Evolutionary conservation across 2,329 filamentous ascomycete species (phyloP), one percentile per base, ranked within the genome.

Genomic region (Bimuria novae-zelandiae): DNA sequence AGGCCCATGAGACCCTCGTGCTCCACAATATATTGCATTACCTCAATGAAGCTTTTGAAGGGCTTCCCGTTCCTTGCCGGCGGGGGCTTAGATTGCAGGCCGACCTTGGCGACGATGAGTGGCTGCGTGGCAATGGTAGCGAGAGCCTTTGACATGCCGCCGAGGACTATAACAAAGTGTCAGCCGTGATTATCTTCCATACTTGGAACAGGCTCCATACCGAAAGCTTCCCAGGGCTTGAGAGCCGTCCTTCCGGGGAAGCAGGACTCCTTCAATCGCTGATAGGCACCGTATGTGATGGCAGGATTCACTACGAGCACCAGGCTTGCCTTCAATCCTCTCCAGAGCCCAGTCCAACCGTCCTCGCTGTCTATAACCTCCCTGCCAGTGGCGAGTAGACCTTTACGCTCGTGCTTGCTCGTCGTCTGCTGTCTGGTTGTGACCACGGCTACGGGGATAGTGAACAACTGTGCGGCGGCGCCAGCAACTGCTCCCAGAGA

Each of bases 371-470:
- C 80, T 33, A 97, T 80, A 5, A 99, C 92, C 73, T 99, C 94
- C 59, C 84, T 86, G 4, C 89, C 94, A 1, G 94, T 99, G 51
- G 89, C 92, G 42, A 96, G 65, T 57, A 99, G 81, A 16, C 92
- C 89, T 75, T 95, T 96, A 70, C 89, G 87, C 62, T 97, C 90
- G 21, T 78, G 80, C 75, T 91, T 95, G 51, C 82, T 84, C 70
- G 96, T 92, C 17, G 94, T 99, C 75, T 99, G 94, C 75, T 99
- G 94, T 48, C 94, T 84, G 23, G 94, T 97, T 7, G 94, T 99
- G 45, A 99, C 86, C 14, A 99, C 94, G 1, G 94, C 89, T 12
- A 99, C 90, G 1, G 94, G 94, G 51, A 99, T 97, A 10, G 94
- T 99, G 76, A 96, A 97, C 22, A 97, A 77, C 76, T 99, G 94